These are phyloP conservation scores for Solanum hybrid DNA, from an alignment of 305 asterid genomes.

Conservation along the genomic window DNA sequence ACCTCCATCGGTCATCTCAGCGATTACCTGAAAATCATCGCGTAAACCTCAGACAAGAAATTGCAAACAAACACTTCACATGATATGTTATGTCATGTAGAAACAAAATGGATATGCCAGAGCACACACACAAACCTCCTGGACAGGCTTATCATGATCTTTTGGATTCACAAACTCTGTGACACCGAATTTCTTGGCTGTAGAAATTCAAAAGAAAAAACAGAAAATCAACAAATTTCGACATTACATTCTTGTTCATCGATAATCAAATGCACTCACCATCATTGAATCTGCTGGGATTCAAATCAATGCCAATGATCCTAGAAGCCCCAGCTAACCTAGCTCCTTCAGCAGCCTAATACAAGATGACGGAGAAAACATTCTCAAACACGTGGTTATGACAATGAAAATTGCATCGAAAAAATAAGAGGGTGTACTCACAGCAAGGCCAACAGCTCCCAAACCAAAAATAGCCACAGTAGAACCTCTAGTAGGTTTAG, in stretches of 20 bases:
- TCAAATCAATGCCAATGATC: slow-evolving; percentile 65
- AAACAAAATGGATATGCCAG: background rate
- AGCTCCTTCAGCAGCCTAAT: slow-evolving; percentile 39
- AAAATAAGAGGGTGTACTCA: background rate
- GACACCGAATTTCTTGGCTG: slow-evolving; percentile 75
- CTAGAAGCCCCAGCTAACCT: slow-evolving; percentile 62
- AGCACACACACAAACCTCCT: slow-evolving; percentile 33
- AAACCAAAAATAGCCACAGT: slow-evolving; percentile 19
- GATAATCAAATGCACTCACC: slow-evolving; percentile 19
- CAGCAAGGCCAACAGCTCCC: slow-evolving; percentile 34
- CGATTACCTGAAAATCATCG: slow-evolving; percentile 18
- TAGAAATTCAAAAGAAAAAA: background rate
- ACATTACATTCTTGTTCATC: background rate
- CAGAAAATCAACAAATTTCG: background rate
- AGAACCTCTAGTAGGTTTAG: slow-evolving; percentile 12
- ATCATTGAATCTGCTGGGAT: slow-evolving; percentile 39
- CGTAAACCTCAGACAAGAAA: background rate
- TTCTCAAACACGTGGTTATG: background rate
- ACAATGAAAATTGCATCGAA: background rate
- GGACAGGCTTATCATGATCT: slow-evolving; percentile 61
- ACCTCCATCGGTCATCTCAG: slow-evolving; percentile 37
- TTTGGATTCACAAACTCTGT: slow-evolving; percentile 73
- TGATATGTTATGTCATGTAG: background rate
- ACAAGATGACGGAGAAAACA: background rate
- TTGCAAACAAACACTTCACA: background rate